Base-by-base conservation (phyloP, 2,329 filamentous ascomycete species). In the Pleomassaria siparia region DNA sequence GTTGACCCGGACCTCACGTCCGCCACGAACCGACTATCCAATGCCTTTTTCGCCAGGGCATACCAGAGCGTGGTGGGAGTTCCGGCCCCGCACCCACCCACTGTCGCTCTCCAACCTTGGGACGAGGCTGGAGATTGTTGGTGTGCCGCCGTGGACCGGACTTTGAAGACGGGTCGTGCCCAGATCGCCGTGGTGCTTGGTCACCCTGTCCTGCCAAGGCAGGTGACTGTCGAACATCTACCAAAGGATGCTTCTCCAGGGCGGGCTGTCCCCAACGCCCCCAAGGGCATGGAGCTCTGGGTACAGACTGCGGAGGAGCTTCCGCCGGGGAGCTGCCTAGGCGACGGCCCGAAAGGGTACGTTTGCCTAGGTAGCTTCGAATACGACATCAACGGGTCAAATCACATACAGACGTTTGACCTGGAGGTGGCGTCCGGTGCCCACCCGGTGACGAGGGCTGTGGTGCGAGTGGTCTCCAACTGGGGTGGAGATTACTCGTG, bases 71-170 rank as follows among this genome's bases (percentile, higher is more conserved):
- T 63, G 45, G 59, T 47, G 12, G 60, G 46, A 11, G 50, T 57
- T 10, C 44, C 59, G 43, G 43, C 37, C 58, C 57, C 60, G 67
- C 60, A 60, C 16, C 72, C 77, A 1, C 77, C 79, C 0, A 60
- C 73, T n/a, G 69, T 76, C 0, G 89, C 87, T 1, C 76, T 96
- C 2, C 65, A 72, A 1, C 72, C 76, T 3, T 96, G 91, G 90
- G 76, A 84, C 9, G 88, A 95, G 40, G 80, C 86, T 26, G 89
- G 88, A 16, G 88, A 97, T 52, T 95, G 90, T 70, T 97, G 90
- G 88, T 97, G 92, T 68, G 70, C 74, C 9, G 42, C 78, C 75
- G 57, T 54, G 20, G 53, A 50, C 3, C 72, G 73, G 0, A 54
- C 63, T 10, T 9, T n/a, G 11, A 42, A 22, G 13, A 76, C 77